Conservation (phyloP, 2,329 filamentous ascomycete species). For the Monascus ruber region DNA sequence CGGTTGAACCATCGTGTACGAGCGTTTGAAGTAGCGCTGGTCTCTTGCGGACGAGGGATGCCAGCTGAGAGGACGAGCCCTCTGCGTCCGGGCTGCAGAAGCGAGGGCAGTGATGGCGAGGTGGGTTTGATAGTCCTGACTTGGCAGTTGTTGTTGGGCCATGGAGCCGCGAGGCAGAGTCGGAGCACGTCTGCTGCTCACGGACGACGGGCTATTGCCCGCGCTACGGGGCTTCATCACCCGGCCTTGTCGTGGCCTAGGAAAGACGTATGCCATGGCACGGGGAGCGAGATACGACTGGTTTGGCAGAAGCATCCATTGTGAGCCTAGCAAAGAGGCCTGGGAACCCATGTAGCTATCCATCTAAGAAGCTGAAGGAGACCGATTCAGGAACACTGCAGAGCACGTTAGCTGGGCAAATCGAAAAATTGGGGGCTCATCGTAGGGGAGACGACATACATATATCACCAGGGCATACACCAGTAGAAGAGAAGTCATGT, state of each 20-base stretch:
- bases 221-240: constrained; percentile 56
- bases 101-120: constrained; percentile 35
- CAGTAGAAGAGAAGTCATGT: too few species aligned
- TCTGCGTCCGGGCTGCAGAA: constrained; percentile 23
- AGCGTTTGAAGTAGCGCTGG: background rate
- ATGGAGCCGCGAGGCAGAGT: constrained; percentile 38
- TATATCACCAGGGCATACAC: too few species aligned
- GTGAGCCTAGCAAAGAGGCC: too few species aligned
- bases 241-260: constrained; percentile 41
- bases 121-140: constrained; percentile 26
- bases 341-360: too few species aligned
- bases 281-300: too few species aligned
- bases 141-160: constrained; percentile 27
- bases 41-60: constrained; percentile 48
- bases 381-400: too few species aligned
- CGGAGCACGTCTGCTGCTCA: constrained; percentile 39
- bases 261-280: constrained; percentile 28
- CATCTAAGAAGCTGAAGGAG: too few species aligned
- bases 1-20: constrained; percentile 6
- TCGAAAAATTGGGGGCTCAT: too few species aligned
- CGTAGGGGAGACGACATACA: too few species aligned
- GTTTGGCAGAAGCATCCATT: too few species aligned
- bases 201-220: constrained; percentile 54
- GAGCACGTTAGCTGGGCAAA: too few species aligned
- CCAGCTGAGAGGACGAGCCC: constrained; percentile 60